These are phyloP conservation scores for Exophiala sp. DNA, from an alignment of 2,329 filamentous ascomycete genomes.

Conservation along the genomic window DNA sequence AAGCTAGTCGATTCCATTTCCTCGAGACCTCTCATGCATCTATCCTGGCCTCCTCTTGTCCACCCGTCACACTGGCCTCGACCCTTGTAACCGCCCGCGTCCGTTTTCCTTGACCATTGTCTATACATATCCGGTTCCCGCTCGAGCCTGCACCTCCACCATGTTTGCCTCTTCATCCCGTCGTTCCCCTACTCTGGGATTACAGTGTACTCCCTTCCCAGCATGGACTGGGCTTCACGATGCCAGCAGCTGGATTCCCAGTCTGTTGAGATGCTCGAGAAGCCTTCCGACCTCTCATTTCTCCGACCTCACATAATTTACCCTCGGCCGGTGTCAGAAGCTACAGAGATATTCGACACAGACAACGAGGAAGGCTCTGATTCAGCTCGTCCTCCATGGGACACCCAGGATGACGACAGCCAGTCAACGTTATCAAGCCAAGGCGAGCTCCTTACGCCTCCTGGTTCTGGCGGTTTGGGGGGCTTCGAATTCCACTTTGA, in stretches of 20 bases:
- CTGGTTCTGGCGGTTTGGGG: conserved; percentile 58
- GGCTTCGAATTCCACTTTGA: conserved; percentile 58
- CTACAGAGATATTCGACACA: conserved; percentile 35
- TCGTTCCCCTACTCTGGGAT: conserved; percentile 1
- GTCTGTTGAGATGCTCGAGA: conserved; percentile 24
- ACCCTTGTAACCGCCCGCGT: conserved; percentile 19
- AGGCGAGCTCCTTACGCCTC: conserved; percentile 77
- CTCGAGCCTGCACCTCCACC: conserved; percentile 25
- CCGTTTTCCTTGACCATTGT: conserved; percentile 7
- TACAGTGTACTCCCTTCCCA: background rate
- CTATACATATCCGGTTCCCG: conserved; percentile 24
- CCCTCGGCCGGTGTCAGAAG: conserved; percentile 32
- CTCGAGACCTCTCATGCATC: conserved; percentile 8
- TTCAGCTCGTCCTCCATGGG: conserved; percentile 25
- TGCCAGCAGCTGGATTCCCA: conserved; percentile 12
- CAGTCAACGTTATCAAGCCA: conserved; percentile 82
- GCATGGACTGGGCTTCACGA: conserved; percentile 25
- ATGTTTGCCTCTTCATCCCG: conserved; percentile 12
- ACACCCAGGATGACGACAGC: conserved; percentile 47
- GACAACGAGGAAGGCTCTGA: conserved; percentile 34
- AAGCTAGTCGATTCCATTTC: conserved; percentile 18
- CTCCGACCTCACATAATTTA: conserved; percentile 16
- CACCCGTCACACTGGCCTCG: conserved; percentile 21
- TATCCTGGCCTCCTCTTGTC: conserved; percentile 13
- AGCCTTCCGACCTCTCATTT: conserved; percentile 23